Conservation (phyloP, 139 green algal genomes). For the Microglena sp. region DNA sequence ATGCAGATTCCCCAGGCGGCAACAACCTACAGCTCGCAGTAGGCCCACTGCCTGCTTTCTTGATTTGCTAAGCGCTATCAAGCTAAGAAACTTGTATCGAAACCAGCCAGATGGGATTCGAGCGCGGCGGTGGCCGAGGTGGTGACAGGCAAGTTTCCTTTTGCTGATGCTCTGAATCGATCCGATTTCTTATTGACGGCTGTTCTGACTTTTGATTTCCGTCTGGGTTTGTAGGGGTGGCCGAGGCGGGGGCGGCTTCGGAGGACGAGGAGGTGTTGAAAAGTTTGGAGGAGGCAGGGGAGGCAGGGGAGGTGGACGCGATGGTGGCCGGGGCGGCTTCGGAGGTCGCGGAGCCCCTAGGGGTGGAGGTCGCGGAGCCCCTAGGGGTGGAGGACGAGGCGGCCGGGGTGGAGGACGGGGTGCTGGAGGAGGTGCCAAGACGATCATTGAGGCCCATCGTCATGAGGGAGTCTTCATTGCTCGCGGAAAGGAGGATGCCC, state of each 20-base stretch:
- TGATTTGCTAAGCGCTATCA: no score
- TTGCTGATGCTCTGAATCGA: no score
- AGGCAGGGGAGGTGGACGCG: constrained; percentile 8
- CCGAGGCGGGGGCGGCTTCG: not conserved
- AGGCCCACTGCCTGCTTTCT: no score
- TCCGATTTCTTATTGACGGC: no score
- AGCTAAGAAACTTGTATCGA: no score
- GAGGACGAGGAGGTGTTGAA: not conserved
- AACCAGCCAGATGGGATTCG: no score
- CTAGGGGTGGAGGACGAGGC: constrained; percentile 21
- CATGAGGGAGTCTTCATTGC: constrained; percentile 97
- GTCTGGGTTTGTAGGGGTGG: no score
- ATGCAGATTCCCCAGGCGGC: no score
- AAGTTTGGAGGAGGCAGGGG: not conserved
- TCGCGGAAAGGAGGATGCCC: constrained; percentile 92
- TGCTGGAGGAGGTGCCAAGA: constrained; percentile 81
- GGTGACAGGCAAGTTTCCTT: no score
- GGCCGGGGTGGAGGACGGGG: constrained; percentile 70
- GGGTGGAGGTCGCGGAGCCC: not conserved
- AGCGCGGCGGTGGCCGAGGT: no score
- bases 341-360: not conserved
- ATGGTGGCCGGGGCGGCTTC: not conserved
- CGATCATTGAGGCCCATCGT: constrained; percentile 86
- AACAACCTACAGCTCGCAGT: no score
- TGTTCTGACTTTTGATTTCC: no score